phyloP scores from a whole-genome alignment of 768 basidiomycete genomes.

The Mrakia blollopis region DNA sequence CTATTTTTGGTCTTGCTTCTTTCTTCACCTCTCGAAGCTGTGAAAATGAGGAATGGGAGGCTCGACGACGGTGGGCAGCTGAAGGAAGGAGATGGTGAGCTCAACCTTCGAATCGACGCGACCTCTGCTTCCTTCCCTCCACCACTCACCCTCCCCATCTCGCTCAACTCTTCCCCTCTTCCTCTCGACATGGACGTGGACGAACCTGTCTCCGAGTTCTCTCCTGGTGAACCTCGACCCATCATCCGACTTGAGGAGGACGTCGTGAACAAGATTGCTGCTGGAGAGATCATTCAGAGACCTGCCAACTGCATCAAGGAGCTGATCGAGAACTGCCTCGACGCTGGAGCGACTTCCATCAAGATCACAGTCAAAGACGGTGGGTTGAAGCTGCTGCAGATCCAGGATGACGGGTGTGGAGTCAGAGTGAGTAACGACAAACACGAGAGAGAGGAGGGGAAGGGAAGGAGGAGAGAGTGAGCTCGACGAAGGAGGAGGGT shows the following conservation, averaged over 20 bases:
- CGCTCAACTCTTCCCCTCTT: not conserved
- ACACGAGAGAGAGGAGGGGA: not conserved
- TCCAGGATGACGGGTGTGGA: conserved; percentile 94
- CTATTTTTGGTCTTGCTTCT: too few relatives aligned
- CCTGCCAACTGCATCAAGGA: conserved; percentile 96
- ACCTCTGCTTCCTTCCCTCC: too few relatives aligned
- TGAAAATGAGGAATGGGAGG: too few relatives aligned
- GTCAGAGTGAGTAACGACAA: conserved; percentile 63
- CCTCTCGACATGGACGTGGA: not conserved
- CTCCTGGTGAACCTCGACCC: conserved; percentile 39
- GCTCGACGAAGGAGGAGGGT: not conserved
- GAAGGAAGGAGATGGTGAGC: too few relatives aligned
- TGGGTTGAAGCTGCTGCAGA: conserved; percentile 87
- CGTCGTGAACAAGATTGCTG: conserved; percentile 85
- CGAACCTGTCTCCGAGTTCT: not conserved
- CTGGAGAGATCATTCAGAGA: conserved; percentile 74
- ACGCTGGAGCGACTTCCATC: conserved; percentile 83
- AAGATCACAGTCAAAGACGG: conserved; percentile 89
- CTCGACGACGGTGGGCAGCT: too few relatives aligned
- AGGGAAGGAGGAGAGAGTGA: not conserved
- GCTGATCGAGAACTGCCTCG: conserved; percentile 88
- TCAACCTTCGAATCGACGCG: too few relatives aligned
- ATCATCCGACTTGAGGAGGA: conserved; percentile 74
- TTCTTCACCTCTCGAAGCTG: too few relatives aligned
- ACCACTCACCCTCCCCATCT: not conserved